These are phyloP conservation scores for Dissophora ornata DNA, from an alignment of 192 early-diverging fungal species.

Conservation along the genomic window DNA sequence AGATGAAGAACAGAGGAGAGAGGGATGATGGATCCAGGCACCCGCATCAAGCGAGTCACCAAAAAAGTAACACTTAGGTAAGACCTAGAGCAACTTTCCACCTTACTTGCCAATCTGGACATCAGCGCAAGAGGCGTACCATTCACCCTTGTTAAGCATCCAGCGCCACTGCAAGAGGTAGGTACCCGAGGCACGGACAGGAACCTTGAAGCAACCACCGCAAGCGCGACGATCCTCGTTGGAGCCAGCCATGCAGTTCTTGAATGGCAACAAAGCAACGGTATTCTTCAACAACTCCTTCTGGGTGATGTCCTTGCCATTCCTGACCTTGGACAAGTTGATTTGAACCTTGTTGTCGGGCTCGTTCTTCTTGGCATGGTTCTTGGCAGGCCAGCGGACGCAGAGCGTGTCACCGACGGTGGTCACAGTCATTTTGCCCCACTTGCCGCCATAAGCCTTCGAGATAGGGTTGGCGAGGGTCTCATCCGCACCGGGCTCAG, in stretches of 20 bases:
- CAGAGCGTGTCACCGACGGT: conserved; percentile 29
- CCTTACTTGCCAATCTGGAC: no score
- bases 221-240: conserved; percentile 30
- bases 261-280: conserved; percentile 22
- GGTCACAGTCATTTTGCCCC: conserved; percentile 28
- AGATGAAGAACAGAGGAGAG: no score
- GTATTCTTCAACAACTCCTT: conserved; percentile 23
- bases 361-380: conserved; percentile 29
- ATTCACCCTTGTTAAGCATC: conserved; percentile 47
- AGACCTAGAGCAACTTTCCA: no score
- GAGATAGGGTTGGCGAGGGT: conserved; percentile 24
- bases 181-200: conserved; percentile 21
- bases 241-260: conserved; percentile 23
- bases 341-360: conserved; percentile 19
- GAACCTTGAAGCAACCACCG: conserved; percentile 51
- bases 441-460: conserved; percentile 35
- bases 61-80: no score
- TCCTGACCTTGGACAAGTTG: conserved; percentile 22
- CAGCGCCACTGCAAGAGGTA: conserved; percentile 47
- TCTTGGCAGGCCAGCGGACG: conserved; percentile 49
- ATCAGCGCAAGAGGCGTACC: conserved; percentile 48
- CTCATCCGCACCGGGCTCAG: conserved; percentile 27
- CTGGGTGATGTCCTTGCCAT: conserved; percentile 18
- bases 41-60: no score
- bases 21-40: no score